Percentiles rank a stretch among this genome's conserved stretches.
These are phyloP conservation scores for Pythium rishiriense DNA, from an alignment of 352 stramenopile genomes.

Conservation along the genomic window DNA sequence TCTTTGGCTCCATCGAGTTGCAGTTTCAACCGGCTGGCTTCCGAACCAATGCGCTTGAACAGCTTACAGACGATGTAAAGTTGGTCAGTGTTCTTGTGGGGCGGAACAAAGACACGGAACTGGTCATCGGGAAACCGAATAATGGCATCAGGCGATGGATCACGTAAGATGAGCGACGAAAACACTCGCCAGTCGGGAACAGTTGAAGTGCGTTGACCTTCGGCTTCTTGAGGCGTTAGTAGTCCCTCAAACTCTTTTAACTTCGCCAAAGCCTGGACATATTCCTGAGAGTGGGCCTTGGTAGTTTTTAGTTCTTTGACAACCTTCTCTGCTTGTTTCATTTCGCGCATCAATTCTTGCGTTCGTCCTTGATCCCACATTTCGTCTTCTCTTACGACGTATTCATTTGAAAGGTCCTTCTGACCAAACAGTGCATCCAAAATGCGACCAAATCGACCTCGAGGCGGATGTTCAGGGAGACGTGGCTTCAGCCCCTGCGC, in stretches of 20 bases:
- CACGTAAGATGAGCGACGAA: slow-evolving; percentile 35
- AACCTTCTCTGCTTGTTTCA: slow-evolving; percentile 32
- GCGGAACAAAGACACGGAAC: slow-evolving; percentile 42
- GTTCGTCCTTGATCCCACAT: slow-evolving; percentile 37
- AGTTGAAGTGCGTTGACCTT: background rate
- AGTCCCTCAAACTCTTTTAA: slow-evolving; percentile 24
- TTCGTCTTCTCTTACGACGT: slow-evolving; percentile 37
- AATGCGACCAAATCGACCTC: slow-evolving; percentile 8
- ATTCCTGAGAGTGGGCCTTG: slow-evolving; percentile 22
- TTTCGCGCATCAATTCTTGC: slow-evolving; percentile 36
- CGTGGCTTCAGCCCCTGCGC: slow-evolving; percentile 21
- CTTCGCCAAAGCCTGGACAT: slow-evolving; percentile 24
- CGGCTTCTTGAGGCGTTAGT: slow-evolving; percentile 4
- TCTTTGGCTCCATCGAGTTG: slow-evolving; percentile 21
- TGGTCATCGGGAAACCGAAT: slow-evolving; percentile 45
- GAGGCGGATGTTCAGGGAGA: slow-evolving; percentile 10
- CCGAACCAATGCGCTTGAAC: slow-evolving; percentile 51
- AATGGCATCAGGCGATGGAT: slow-evolving; percentile 47
- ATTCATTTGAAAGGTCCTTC: slow-evolving; percentile 19
- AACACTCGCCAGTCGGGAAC: slow-evolving; percentile 40
- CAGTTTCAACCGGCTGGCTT: slow-evolving; percentile 28
- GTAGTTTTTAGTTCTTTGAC: slow-evolving; percentile 25
- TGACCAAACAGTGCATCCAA: slow-evolving; percentile 33
- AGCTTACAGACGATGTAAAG: slow-evolving; percentile 50
- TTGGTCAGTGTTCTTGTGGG: slow-evolving; percentile 17